Evolutionary conservation across 2,329 filamentous ascomycete species (phyloP), one percentile per base, ranked within the genome.

Genomic region (Triangularia setosa): DNA sequence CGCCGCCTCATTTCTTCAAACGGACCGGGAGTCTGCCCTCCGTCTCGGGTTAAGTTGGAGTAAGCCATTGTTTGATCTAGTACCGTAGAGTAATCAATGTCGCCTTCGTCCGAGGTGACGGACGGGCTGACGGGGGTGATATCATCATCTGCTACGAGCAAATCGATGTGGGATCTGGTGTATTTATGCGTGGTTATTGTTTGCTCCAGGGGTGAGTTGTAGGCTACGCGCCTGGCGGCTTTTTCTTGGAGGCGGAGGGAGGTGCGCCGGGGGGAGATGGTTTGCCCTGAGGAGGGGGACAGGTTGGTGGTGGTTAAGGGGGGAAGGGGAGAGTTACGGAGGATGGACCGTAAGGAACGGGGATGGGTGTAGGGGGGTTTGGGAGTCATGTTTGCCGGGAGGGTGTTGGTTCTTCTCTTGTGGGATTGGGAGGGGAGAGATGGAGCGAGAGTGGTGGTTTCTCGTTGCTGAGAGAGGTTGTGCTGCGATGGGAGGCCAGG

Each of bases 321-420:
- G 21, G 85, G 84, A 6, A 89, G 78, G 18, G 87, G 87, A 4
- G 87, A 89, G 78, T 89, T 89, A 61, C 86, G 83, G 23, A 89
- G 80, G 70, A 89, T 89, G 74, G 85, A 88, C 72, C 84, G 86
- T 9, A 89, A 80, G 52, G 79, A 78, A 63, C 81, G 81, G 33
- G 86, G 83, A 67, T 86, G 86, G 1, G 78, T 83, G 70, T 89
- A 89, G 1, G 87, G 87, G 2, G 81, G 76, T 24, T 77, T 77
- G 11, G 40, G 40, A 33, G 68, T 59, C 21, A 65, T 64, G 11
- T 72, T 69, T 16, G 72, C 64, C 0, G 75, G 70, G 16, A 78
- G 72, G 8, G 75, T 78, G 35, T 40, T 40, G 5, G 75, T 73
- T 52, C 78, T 74, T 53, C 79, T 76, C 16, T 78, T 75, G 21